Evolutionary conservation across 1,139 yeast species (phyloP).

Genomic region (Protomyces macrosporus): DNA sequence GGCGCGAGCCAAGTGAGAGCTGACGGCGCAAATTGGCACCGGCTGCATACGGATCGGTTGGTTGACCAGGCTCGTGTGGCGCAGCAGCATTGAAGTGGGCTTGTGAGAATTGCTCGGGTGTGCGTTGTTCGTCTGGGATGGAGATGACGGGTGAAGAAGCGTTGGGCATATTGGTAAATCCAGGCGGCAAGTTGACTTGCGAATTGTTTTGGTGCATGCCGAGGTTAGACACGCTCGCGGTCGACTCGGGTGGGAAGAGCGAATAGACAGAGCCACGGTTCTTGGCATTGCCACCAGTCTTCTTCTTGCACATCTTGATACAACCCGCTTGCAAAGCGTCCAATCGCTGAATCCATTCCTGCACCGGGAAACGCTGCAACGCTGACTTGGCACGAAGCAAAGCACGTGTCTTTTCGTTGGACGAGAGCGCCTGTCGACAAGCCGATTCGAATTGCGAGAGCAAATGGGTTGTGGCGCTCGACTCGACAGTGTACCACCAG

Average conservation of each 20-base stretch:
- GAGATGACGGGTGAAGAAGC: slow-evolving; percentile 19
- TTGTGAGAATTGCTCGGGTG: not conserved
- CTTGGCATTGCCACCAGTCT: slow-evolving; percentile 20
- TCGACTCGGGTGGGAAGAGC: slow-evolving; percentile 22
- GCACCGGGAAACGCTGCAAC: slow-evolving; percentile 28
- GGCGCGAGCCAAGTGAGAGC: slow-evolving; percentile 27
- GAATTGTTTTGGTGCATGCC: slow-evolving; percentile 17
- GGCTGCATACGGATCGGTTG: not conserved
- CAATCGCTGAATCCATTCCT: slow-evolving; percentile 26
- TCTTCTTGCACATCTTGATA: slow-evolving; percentile 25
- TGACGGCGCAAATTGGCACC: slow-evolving; percentile 17
- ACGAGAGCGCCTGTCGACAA: slow-evolving; percentile 25
- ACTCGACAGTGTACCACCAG: slow-evolving; percentile 30
- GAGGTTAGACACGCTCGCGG: slow-evolving; percentile 20
- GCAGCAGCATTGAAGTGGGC: not conserved
- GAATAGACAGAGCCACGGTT: slow-evolving; percentile 24
- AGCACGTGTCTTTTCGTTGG: slow-evolving; percentile 25
- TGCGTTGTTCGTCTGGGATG: slow-evolving; percentile 4
- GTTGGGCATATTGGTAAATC: slow-evolving; percentile 25
- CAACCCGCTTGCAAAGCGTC: slow-evolving; percentile 26
- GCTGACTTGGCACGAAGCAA: slow-evolving; percentile 26
- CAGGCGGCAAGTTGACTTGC: slow-evolving; percentile 16
- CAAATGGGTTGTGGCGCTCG: slow-evolving; percentile 26
- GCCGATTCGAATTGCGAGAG: slow-evolving; percentile 28
- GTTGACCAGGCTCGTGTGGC: slow-evolving; percentile 5